Conservation (phyloP, 208 protist species). For the Leptomonas seymouri region DNA sequence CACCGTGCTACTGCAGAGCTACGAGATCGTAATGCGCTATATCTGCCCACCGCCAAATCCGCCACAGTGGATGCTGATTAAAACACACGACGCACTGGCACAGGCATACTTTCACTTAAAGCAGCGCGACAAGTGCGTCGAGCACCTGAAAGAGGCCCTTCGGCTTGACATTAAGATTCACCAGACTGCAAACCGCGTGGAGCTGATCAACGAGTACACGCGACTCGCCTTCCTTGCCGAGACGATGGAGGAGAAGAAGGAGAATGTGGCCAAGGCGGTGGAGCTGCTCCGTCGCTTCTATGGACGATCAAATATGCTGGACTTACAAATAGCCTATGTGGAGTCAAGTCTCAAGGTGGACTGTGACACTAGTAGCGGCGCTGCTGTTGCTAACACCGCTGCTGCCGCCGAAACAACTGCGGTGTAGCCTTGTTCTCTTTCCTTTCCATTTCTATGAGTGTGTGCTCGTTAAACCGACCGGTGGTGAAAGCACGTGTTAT, state of each 20-base stretch:
- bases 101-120: slow-evolving; percentile 78
- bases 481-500: too few relatives aligned
- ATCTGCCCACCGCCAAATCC: slow-evolving; percentile 81
- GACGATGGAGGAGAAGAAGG: slow-evolving; percentile 39
- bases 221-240: slow-evolving; percentile 64
- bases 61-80: slow-evolving; percentile 87
- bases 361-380: not conserved
- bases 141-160: slow-evolving; percentile 69
- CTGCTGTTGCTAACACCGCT: not conserved
- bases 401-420: not conserved
- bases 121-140: slow-evolving; percentile 75
- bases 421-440: not conserved
- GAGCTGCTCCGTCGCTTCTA: slow-evolving; percentile 74
- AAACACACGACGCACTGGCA: slow-evolving; percentile 82
- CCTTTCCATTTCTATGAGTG: too few relatives aligned
- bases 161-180: slow-evolving; percentile 60
- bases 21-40: slow-evolving; percentile 84
- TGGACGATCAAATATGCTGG: slow-evolving; percentile 57
- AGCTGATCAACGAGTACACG: slow-evolving; percentile 80
- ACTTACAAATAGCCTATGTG: slow-evolving; percentile 54
- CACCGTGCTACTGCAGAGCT: slow-evolving; percentile 85
- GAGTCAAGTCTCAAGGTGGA: slow-evolving; percentile 31
- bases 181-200: slow-evolving; percentile 50
- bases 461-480: too few relatives aligned
- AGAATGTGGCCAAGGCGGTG: slow-evolving; percentile 59